Percentiles rank a stretch among this genome's conserved stretches.
These are phyloP conservation scores for Wallacemonas sp. DNA, from an alignment of 208 protist species.

Conservation along the genomic window DNA sequence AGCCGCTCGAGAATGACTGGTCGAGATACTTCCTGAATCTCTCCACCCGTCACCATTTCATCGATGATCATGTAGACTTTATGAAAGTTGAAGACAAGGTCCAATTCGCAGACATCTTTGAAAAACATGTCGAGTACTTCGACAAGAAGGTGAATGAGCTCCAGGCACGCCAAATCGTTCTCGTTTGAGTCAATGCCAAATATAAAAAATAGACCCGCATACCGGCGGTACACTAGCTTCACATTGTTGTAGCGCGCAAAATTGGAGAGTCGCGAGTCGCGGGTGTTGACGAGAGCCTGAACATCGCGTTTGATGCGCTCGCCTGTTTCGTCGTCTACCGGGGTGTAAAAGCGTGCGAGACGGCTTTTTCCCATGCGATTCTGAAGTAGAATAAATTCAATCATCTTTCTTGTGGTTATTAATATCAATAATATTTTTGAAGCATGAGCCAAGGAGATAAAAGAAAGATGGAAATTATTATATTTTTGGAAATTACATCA, in stretches of 20 bases:
- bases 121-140: conserved; percentile 99
- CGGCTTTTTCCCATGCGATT: conserved; percentile 99
- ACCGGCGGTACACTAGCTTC: conserved; percentile 98
- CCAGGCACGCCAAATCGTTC: conserved; percentile 98
- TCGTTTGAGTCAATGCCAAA: conserved; percentile 97
- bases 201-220: conserved; percentile 99
- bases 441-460: conserved; percentile 8
- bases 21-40: conserved; percentile 98
- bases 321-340: conserved; percentile 95
- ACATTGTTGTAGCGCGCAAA: conserved; percentile 96
- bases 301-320: conserved; percentile 95
- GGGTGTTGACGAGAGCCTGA: conserved; percentile 94
- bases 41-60: conserved; percentile 98
- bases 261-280: conserved; percentile 95
- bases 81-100: conserved; percentile 99
- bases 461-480: conserved; percentile 10
- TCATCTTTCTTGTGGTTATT: conserved; percentile 66
- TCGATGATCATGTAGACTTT: conserved; percentile 99
- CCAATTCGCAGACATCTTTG: conserved; percentile 99
- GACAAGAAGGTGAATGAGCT: conserved; percentile 98
- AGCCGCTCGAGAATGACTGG: conserved; percentile 92
- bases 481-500: background rate
- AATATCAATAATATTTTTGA: too few relatives aligned
- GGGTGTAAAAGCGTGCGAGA: conserved; percentile 98
- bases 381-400: conserved; percentile 98